phyloP scores from a whole-genome alignment of 345 rosid species.

The Populus davidiana region DNA sequence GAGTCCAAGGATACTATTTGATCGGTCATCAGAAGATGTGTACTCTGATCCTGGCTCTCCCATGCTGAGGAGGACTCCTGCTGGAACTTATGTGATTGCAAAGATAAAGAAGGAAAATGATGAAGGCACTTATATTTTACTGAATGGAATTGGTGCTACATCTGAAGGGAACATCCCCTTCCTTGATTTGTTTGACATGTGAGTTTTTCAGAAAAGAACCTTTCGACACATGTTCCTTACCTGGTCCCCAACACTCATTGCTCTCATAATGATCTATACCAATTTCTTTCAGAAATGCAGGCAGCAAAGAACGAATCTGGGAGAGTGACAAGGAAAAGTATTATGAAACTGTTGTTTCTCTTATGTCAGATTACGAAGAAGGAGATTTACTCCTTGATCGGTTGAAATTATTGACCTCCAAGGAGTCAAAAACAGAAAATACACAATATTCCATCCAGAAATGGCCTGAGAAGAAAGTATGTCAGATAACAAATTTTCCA shows the following conservation, averaged over 20 bases:
- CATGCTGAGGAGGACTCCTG: conserved; percentile 75
- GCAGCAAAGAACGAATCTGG: conserved; percentile 95
- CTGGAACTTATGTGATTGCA: conserved; percentile 85
- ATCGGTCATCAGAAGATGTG: conserved; percentile 95
- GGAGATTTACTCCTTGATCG: conserved; percentile 66
- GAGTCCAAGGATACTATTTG: conserved; percentile 75
- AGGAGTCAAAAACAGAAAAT: conserved; percentile 94
- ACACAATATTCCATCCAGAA: conserved; percentile 79
- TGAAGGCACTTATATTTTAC: conserved; percentile 60
- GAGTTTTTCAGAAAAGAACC: conserved; percentile 35
- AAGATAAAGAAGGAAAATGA: conserved; percentile 70
- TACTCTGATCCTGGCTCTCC: conserved; percentile 99
- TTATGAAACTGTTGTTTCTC: conserved; percentile 80
- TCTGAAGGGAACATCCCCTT: conserved; percentile 96
- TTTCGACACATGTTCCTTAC: conserved; percentile 1
- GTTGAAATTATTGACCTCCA: conserved; percentile 76
- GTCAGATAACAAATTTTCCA: conserved; percentile 79
- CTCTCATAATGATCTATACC: conserved; percentile 27
- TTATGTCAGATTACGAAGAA: conserved; percentile 85
- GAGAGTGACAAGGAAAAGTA: conserved; percentile 91
- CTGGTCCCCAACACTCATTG: background rate
- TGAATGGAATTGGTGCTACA: conserved; percentile 95
- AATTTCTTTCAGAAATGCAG: conserved; percentile 67
- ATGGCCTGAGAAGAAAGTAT: conserved; percentile 81
- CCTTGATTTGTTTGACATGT: conserved; percentile 96